These are phyloP conservation scores for Mortierella claussenii DNA, from an alignment of 192 early-diverging fungal genomes.

Conservation along the genomic window DNA sequence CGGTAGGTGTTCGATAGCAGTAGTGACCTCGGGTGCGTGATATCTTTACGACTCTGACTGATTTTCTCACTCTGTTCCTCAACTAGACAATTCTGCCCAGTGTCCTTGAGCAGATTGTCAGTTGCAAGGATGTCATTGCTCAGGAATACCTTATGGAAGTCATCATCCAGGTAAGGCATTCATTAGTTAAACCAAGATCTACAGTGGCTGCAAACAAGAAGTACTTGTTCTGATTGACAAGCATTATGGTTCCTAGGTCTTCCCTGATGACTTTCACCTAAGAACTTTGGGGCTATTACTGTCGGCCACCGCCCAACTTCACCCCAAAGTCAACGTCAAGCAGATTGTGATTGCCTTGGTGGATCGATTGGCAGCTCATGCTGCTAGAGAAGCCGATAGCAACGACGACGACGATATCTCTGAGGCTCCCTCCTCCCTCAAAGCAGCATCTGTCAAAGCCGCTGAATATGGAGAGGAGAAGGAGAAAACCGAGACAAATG, in stretches of 20 bases:
- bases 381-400: constrained; percentile 77
- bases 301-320: constrained; percentile 89
- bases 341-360: constrained; percentile 95
- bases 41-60: not conserved
- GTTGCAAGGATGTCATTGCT: constrained; percentile 96
- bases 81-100: constrained; percentile 84
- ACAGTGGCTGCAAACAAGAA: too few relatives aligned
- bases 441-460: constrained; percentile 14
- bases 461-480: constrained; percentile 22
- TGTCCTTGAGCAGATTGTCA: constrained; percentile 95
- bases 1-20: constrained; percentile 52
- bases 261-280: constrained; percentile 97
- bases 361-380: constrained; percentile 94
- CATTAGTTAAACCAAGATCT: not conserved
- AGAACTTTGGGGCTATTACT: constrained; percentile 90
- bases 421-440: constrained; percentile 39
- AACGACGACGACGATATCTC: constrained; percentile 56
- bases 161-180: constrained; percentile 86
- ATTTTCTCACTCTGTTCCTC: not conserved
- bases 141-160: constrained; percentile 99
- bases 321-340: constrained; percentile 96
- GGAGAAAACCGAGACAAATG: not conserved
- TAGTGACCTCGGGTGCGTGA: too few relatives aligned
- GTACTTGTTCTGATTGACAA: not conserved
- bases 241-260: constrained; percentile 64